A percentile compares a stretch with the other conserved stretches of the same genome.
Conservation (phyloP, 768 basidiomycete species). For the Atractiella rhizophila region DNA sequence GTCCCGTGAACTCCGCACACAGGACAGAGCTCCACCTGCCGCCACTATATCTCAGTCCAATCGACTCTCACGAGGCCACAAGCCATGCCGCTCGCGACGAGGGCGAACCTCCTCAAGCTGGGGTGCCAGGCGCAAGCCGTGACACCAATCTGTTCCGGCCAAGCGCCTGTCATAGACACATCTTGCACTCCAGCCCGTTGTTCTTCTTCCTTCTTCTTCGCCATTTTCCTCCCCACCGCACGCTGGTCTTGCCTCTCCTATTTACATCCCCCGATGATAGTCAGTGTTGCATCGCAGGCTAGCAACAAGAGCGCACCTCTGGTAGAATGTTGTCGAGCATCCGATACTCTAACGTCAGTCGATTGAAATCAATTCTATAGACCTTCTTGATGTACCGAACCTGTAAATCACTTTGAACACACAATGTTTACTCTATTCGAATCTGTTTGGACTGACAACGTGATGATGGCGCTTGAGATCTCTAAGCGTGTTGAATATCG, state of each 20-base stretch:
- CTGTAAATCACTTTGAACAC: constrained; percentile 21
- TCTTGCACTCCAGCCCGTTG: background rate
- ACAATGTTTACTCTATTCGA: background rate
- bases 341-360: constrained; percentile 43
- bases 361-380: constrained; percentile 68
- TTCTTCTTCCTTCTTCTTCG: too few species aligned
- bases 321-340: constrained; percentile 74
- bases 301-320: constrained; percentile 24
- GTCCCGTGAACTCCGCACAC: too few species aligned
- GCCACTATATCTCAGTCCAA: too few species aligned
- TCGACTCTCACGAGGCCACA: constrained; percentile 72
- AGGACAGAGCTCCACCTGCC: too few species aligned
- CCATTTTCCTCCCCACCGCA: background rate
- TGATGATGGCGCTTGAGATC: constrained; percentile 6
- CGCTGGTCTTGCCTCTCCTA: background rate
- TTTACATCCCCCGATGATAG: background rate
- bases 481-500: constrained; percentile 11
- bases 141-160: constrained; percentile 53
- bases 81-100: constrained; percentile 56
- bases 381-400: constrained; percentile 40
- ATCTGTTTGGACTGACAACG: background rate
- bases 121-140: constrained; percentile 61
- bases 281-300: background rate
- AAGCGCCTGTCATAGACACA: constrained; percentile 33
- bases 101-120: constrained; percentile 28